Conservation (phyloP, 2,329 filamentous ascomycete genomes). For the Aspergillus tamarii region DNA sequence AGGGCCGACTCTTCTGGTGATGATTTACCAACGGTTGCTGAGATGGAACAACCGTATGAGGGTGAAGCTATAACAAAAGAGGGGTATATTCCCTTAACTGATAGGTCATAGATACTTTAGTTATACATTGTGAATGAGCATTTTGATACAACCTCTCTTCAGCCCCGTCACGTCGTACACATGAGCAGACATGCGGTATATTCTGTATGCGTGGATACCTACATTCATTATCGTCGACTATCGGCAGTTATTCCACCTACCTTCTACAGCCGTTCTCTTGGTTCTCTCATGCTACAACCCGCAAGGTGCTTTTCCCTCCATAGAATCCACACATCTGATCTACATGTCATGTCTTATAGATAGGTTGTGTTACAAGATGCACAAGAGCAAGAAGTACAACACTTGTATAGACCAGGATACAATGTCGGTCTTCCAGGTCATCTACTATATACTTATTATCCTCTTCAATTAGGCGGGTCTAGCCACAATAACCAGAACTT, state of each 20-base stretch:
- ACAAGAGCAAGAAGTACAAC: no score
- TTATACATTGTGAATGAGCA: not conserved
- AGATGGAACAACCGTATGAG: not conserved
- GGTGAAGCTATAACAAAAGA: not conserved
- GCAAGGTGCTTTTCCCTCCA: not conserved
- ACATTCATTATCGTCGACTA: not conserved
- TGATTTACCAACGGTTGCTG: not conserved
- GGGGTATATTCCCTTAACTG: not conserved
- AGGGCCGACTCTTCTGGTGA: not conserved
- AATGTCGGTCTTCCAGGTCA: no score
- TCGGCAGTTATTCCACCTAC: not conserved
- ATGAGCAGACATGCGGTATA: not conserved
- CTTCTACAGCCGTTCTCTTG: not conserved
- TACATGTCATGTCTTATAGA: not conserved
- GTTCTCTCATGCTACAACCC: not conserved
- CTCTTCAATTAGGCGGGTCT: not conserved
- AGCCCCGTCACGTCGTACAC: not conserved
- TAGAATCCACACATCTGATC: not conserved
- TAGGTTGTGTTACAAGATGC: not conserved
- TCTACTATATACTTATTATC: no score
- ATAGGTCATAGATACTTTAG: not conserved
- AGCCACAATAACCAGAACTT: not conserved
- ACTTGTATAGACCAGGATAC: no score
- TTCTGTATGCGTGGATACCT: not conserved
- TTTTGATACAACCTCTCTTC: not conserved